Conservation (phyloP, 768 basidiomycete species). For the Macrolepiota dolichaula region DNA sequence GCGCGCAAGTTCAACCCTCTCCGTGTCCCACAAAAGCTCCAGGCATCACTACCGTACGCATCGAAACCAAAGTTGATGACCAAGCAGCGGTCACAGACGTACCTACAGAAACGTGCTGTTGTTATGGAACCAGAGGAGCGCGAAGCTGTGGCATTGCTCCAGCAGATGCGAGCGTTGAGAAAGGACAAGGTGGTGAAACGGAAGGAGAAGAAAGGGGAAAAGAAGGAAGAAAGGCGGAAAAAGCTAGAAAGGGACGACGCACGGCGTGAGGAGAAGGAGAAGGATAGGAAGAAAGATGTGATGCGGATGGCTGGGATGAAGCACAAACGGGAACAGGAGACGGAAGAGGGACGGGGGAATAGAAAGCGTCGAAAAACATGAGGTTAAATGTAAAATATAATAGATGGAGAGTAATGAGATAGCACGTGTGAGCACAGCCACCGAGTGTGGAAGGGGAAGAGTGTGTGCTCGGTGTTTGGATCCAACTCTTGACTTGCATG, state of each 20-base stretch:
- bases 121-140: conserved; percentile 95
- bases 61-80: conserved; percentile 86
- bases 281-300: conserved; percentile 67
- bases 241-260: conserved; percentile 70
- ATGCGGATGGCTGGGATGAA: not conserved
- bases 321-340: not conserved
- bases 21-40: conserved; percentile 85
- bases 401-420: no score
- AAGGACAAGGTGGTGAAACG: conserved; percentile 82
- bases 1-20: conserved; percentile 89
- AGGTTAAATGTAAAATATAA: not conserved
- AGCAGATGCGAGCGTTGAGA: conserved; percentile 88
- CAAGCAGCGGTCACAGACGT: conserved; percentile 72
- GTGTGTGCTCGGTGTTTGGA: no score
- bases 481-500: no score
- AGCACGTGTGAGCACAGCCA: no score
- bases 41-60: conserved; percentile 86
- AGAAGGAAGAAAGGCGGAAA: conserved; percentile 64
- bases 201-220: conserved; percentile 85
- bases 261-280: conserved; percentile 62
- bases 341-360: not conserved
- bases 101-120: conserved; percentile 92
- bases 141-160: conserved; percentile 84
- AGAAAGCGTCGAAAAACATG: not conserved
- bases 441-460: no score